These are phyloP conservation scores for Clonostachys sp. DNA, from an alignment of 2,329 filamentous ascomycete species.

Conservation along the genomic window DNA sequence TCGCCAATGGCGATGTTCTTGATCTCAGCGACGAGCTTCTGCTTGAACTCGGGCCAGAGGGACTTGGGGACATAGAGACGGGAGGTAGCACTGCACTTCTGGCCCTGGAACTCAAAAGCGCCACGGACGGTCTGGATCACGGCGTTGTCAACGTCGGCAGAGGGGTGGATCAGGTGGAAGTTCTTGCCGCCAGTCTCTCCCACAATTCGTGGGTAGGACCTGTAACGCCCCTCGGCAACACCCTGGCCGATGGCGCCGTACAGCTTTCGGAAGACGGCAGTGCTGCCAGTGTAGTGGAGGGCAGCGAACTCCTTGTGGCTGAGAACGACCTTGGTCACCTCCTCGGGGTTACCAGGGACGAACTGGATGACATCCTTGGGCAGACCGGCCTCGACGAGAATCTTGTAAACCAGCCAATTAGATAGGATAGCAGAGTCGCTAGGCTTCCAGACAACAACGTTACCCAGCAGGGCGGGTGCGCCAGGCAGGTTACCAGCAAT, in stretches of 20 bases:
- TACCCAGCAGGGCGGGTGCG: slow-evolving; percentile 83
- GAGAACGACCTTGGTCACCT: slow-evolving; percentile 75
- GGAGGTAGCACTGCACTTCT: slow-evolving; percentile 86
- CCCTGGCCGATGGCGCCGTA: slow-evolving; percentile 83
- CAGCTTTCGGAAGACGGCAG: slow-evolving; percentile 81
- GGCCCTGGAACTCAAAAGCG: slow-evolving; percentile 86
- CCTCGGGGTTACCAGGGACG: slow-evolving; percentile 80
- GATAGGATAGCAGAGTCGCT: slow-evolving; percentile 83
- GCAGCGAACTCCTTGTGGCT: slow-evolving; percentile 77
- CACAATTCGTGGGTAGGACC: slow-evolving; percentile 81
- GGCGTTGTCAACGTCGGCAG: slow-evolving; percentile 74
- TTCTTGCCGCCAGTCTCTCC: slow-evolving; percentile 94
- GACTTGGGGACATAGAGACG: slow-evolving; percentile 75
- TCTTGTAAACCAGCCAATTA: slow-evolving; percentile 86
- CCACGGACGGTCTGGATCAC: slow-evolving; percentile 79
- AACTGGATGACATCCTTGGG: slow-evolving; percentile 91
- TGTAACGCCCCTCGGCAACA: slow-evolving; percentile 77
- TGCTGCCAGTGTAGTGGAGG: slow-evolving; percentile 95
- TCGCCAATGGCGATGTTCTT: slow-evolving; percentile 66
- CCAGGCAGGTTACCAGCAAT: slow-evolving; percentile 84
- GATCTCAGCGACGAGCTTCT: slow-evolving; percentile 63
- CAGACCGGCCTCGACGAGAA: slow-evolving; percentile 85
- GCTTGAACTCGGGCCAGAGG: slow-evolving; percentile 67
- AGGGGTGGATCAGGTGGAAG: slow-evolving; percentile 78
- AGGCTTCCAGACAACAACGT: slow-evolving; percentile 97